Percentiles rank a stretch among this genome's conserved stretches.
These are phyloP conservation scores for Capsicum pubescens DNA, from an alignment of 257 asterid genomes.

Conservation along the genomic window DNA sequence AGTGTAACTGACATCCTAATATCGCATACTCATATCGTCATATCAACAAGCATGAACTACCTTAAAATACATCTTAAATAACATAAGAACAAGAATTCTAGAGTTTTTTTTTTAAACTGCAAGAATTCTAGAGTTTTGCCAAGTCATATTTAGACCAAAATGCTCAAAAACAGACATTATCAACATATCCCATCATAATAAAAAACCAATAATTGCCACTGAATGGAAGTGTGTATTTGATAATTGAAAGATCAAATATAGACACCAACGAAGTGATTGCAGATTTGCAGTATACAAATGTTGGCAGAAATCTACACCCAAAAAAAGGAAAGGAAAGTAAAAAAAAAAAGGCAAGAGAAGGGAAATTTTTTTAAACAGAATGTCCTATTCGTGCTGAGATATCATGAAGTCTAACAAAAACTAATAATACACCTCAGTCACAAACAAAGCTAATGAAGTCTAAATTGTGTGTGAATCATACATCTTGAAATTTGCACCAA, in stretches of 20 bases:
- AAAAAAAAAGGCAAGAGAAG: background rate
- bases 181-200: background rate
- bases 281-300: background rate
- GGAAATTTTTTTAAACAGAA: background rate
- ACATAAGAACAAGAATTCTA: background rate
- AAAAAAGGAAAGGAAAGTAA: background rate
- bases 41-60: background rate
- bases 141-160: background rate
- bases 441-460: background rate
- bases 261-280: background rate
- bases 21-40: background rate
- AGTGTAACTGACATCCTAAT: slow-evolving; percentile 12
- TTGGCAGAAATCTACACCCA: background rate
- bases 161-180: slow-evolving; percentile 15
- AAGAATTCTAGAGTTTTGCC: slow-evolving; percentile 1
- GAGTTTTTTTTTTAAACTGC: too few relatives aligned
- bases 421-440: background rate
- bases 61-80: background rate
- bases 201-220: background rate
- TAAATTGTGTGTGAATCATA: slow-evolving; percentile 13
- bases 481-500: slow-evolving; percentile 7
- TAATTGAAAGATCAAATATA: background rate
- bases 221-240: background rate
- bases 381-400: background rate
- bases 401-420: background rate